Conservation (phyloP, 2,329 filamentous ascomycete genomes). For the Trichoderma sp. region DNA sequence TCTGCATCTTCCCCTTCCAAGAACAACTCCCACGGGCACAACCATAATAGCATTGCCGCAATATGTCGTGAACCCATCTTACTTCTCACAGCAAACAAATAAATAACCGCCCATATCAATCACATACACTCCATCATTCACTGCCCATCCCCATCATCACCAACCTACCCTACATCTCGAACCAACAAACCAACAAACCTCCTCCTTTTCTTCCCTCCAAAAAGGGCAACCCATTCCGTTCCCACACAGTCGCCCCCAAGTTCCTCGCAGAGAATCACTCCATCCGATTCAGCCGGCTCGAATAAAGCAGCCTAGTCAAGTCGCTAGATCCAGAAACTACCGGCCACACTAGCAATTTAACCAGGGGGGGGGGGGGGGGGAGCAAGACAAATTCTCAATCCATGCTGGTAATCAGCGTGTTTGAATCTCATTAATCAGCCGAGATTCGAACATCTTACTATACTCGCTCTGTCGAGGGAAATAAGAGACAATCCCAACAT, state of each 20-base stretch:
- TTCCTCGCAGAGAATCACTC: neutral
- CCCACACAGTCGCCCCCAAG: neutral
- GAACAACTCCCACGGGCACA: neutral
- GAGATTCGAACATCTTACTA: neutral
- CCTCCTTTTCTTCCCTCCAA: neutral
- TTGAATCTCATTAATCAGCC: neutral
- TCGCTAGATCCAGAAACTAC: neutral
- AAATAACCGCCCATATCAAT: neutral
- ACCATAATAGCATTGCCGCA: neutral
- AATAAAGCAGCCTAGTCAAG: neutral
- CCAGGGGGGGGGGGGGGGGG: no score
- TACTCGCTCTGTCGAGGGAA: neutral
- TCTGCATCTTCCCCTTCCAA: neutral
- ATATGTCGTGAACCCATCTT: neutral
- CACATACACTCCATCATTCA: neutral
- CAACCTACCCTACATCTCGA: neutral
- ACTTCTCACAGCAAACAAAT: neutral
- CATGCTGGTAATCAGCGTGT: neutral
- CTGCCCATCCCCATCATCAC: neutral
- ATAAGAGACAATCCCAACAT: neutral
- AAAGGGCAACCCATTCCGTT: neutral
- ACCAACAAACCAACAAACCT: neutral
- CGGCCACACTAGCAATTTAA: neutral
- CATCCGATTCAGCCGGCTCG: neutral
- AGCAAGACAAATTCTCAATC: neutral